Conservation (phyloP, 305 asterid species). For the Salvia sclarea region DNA sequence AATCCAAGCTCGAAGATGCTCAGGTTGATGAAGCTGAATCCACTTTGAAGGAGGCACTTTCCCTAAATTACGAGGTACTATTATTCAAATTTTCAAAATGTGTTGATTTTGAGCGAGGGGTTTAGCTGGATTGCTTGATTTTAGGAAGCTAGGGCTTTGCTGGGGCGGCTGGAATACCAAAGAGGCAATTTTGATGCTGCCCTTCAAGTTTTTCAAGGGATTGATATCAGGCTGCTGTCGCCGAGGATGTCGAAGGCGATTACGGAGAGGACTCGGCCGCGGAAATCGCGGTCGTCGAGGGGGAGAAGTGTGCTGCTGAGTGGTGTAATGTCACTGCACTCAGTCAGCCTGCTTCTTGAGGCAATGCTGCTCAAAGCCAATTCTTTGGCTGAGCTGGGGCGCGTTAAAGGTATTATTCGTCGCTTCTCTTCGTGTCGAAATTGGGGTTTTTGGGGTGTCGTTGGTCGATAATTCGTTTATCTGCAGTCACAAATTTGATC, state of each 20-base stretch:
- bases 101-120: background rate
- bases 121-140: background rate
- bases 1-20: conserved; percentile 84
- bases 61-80: conserved; percentile 81
- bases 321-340: conserved; percentile 83
- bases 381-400: conserved; percentile 74
- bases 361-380: conserved; percentile 77
- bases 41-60: conserved; percentile 86
- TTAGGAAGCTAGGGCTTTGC: conserved; percentile 92
- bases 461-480: background rate
- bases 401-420: conserved; percentile 66
- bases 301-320: conserved; percentile 40
- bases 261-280: conserved; percentile 52
- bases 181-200: conserved; percentile 94
- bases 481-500: background rate
- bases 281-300: conserved; percentile 52
- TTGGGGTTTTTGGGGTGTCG: background rate
- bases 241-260: conserved; percentile 77
- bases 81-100: background rate
- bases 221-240: conserved; percentile 67
- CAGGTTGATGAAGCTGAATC: conserved; percentile 95
- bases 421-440: background rate
- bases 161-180: conserved; percentile 93
- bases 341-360: conserved; percentile 86
- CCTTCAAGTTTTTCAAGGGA: conserved; percentile 94